phyloP scores from a whole-genome alignment of 495 filamentous ascomycete genomes.

The Xylaria flabelliformis region DNA sequence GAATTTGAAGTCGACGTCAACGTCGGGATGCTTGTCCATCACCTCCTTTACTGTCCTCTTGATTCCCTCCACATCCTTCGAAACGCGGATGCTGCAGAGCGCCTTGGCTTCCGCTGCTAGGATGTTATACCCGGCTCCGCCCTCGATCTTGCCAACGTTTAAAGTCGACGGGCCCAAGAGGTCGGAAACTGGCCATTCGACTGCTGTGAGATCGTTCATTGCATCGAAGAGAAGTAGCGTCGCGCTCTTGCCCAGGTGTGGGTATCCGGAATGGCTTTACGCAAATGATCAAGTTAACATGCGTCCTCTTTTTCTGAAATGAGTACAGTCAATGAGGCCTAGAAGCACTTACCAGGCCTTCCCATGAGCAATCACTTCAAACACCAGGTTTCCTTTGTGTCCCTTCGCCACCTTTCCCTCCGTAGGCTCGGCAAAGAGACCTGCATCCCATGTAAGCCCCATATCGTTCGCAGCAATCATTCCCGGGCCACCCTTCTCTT shows the following conservation, averaged over 20 bases:
- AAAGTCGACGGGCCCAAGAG: slow-evolving; percentile 75
- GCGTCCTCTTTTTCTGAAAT: neutral
- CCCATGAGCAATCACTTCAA: slow-evolving; percentile 64
- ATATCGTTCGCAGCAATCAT: slow-evolving; percentile 64
- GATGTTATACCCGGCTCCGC: slow-evolving; percentile 75
- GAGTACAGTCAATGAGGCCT: neutral
- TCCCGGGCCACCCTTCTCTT: slow-evolving; percentile 72
- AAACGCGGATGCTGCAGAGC: slow-evolving; percentile 65
- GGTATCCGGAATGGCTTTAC: slow-evolving; percentile 71
- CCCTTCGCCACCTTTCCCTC: slow-evolving; percentile 72
- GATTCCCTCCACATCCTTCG: slow-evolving; percentile 63
- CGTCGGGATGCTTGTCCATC: slow-evolving; percentile 51
- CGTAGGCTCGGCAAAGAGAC: slow-evolving; percentile 80
- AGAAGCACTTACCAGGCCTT: slow-evolving; percentile 55
- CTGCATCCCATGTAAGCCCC: slow-evolving; percentile 59
- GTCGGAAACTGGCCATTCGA: slow-evolving; percentile 65
- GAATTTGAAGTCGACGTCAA: slow-evolving; percentile 59
- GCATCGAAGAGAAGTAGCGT: slow-evolving; percentile 68
- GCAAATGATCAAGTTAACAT: neutral
- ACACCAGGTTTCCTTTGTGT: slow-evolving; percentile 73
- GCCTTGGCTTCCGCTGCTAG: slow-evolving; percentile 67
- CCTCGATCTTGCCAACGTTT: slow-evolving; percentile 71
- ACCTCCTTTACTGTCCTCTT: slow-evolving; percentile 56
- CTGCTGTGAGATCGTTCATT: slow-evolving; percentile 58
- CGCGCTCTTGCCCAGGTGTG: slow-evolving; percentile 72